Conservation (phyloP, 345 rosid species). For the Stellera chamaejasme region DNA sequence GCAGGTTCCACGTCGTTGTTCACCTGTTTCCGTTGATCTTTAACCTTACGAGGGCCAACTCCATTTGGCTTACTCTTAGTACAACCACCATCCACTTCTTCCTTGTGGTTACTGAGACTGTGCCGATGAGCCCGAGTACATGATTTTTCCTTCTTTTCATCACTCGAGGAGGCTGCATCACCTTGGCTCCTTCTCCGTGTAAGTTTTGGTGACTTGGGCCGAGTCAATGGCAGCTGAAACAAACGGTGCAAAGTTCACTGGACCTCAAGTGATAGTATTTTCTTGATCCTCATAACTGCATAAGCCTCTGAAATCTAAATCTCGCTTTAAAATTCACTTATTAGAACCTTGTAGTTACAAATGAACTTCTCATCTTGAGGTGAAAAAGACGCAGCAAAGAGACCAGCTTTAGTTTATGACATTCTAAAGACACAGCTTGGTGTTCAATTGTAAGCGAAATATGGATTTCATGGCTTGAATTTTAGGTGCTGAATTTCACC, state of each 20-base stretch:
- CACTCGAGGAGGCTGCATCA: conserved; percentile 39
- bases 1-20: conserved; percentile 26
- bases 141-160: conserved; percentile 43
- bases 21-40: conserved; percentile 31
- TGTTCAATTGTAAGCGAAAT: too few species aligned
- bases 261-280: too few species aligned
- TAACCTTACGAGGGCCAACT: conserved; percentile 42
- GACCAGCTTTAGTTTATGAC: too few species aligned
- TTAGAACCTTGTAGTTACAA: too few species aligned
- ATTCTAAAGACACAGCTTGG: too few species aligned
- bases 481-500: too few species aligned
- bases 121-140: conserved; percentile 54
- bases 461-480: too few species aligned
- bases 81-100: conserved; percentile 21
- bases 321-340: too few species aligned
- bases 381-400: too few species aligned
- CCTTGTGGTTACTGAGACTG: conserved; percentile 50
- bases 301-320: too few species aligned
- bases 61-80: conserved; percentile 24
- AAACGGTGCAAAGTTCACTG: conserved; percentile 5
- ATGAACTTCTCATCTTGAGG: too few species aligned
- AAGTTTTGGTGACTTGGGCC: conserved; percentile 64
- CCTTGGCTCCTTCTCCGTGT: conserved; percentile 82
- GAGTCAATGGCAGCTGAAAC: conserved; percentile 75
- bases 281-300: too few species aligned